phyloP scores from a whole-genome alignment of 2,329 filamentous ascomycete species.

The Elsinoe ampelina region DNA sequence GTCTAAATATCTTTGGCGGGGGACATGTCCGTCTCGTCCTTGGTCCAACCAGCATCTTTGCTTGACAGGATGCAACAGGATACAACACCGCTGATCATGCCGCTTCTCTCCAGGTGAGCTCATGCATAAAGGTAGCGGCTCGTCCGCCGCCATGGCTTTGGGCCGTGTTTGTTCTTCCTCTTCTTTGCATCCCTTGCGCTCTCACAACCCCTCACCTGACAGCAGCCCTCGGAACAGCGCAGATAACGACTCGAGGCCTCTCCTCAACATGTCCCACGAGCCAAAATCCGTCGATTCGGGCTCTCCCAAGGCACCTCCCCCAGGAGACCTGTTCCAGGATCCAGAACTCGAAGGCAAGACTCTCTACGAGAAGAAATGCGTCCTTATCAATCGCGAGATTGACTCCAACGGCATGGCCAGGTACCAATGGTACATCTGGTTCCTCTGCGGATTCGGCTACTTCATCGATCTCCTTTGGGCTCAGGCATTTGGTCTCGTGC shows the following conservation, averaged over 20 bases:
- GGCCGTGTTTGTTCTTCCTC: not conserved
- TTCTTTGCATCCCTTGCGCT: not conserved
- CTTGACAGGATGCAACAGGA: too few relatives aligned
- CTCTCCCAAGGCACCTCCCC: not conserved
- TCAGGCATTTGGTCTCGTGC: conserved; percentile 48
- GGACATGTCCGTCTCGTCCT: not conserved
- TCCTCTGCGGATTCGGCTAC: conserved; percentile 46
- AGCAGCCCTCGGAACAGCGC: not conserved
- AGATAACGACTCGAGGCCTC: conserved; percentile 1
- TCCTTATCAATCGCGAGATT: conserved; percentile 40
- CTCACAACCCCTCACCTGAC: not conserved
- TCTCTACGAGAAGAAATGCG: conserved; percentile 36
- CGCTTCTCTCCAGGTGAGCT: not conserved
- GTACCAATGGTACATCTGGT: conserved; percentile 45
- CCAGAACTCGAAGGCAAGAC: conserved; percentile 24
- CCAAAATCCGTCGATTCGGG: conserved; percentile 5
- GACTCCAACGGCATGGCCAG: conserved; percentile 44
- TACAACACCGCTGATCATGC: not conserved
- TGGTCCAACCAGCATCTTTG: not conserved
- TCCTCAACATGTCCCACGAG: conserved; percentile 9
- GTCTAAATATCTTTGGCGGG: not conserved
- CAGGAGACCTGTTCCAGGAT: not conserved
- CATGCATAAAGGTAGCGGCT: not conserved
- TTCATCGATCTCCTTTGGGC: conserved; percentile 50
- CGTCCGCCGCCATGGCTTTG: not conserved